Evolutionary conservation across 73 alveolate species (phyloP).

Genomic region (Blepharisma japonicum): DNA sequence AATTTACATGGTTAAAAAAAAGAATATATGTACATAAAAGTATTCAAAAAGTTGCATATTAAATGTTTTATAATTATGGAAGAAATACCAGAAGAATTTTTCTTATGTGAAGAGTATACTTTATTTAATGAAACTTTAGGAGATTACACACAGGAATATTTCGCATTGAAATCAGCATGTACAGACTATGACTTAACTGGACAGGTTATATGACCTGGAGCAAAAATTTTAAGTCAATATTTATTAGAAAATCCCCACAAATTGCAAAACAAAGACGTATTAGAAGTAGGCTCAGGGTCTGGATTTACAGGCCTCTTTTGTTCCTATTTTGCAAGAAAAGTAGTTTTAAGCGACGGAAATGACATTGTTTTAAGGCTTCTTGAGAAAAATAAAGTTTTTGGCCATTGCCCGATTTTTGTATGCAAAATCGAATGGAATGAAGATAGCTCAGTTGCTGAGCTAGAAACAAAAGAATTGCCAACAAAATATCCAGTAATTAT

Average conservation of each 20-base stretch:
- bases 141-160: conserved; percentile 36
- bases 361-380: conserved; percentile 53
- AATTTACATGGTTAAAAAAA: too few relatives aligned
- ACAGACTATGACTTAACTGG: conserved; percentile 76
- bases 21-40: too few relatives aligned
- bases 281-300: conserved; percentile 66
- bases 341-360: conserved; percentile 49
- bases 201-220: conserved; percentile 64
- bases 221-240: conserved; percentile 42
- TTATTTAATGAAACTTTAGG: background rate
- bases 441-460: conserved; percentile 23
- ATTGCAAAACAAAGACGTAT: conserved; percentile 33
- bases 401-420: background rate
- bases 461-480: background rate
- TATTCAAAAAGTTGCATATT: too few relatives aligned
- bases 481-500: conserved; percentile 31
- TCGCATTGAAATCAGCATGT: conserved; percentile 43
- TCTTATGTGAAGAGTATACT: background rate
- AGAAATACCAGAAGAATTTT: conserved; percentile 9
- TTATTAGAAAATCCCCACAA: conserved; percentile 25
- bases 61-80: background rate
- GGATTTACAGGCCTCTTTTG: conserved; percentile 53
- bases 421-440: background rate
- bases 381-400: conserved; percentile 26
- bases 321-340: conserved; percentile 33